These are phyloP conservation scores for Suillus brevipes DNA, from an alignment of 768 basidiomycete species.

Conservation along the genomic window DNA sequence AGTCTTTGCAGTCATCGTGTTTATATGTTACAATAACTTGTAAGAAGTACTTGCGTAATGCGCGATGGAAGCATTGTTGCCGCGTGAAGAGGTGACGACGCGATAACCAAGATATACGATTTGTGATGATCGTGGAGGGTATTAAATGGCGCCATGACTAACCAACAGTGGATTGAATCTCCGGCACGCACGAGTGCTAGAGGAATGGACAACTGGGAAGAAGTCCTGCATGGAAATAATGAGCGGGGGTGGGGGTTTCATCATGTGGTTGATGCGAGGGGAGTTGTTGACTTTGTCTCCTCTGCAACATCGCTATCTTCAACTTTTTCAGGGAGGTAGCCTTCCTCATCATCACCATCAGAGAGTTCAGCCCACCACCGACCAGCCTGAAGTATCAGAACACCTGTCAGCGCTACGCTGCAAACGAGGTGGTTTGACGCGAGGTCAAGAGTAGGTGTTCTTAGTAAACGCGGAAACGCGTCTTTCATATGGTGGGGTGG, in stretches of 20 bases:
- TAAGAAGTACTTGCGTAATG: neutral
- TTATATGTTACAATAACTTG: neutral
- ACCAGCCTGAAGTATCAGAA: conserved; percentile 79
- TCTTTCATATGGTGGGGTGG: conserved; percentile 52
- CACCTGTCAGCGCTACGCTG: conserved; percentile 86
- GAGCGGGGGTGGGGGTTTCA: neutral
- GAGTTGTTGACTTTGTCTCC: conserved; percentile 6
- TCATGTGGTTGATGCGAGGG: neutral
- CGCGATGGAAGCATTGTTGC: neutral
- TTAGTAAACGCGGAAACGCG: conserved; percentile 63
- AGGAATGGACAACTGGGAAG: neutral
- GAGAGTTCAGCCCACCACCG: conserved; percentile 83
- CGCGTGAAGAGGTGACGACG: too few relatives aligned
- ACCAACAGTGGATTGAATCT: neutral
- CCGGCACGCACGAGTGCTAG: neutral
- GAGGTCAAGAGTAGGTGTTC: conserved; percentile 68
- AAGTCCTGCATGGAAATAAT: neutral
- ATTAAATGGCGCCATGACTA: neutral
- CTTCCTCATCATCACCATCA: conserved; percentile 55
- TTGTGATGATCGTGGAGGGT: conserved; percentile 1
- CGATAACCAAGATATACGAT: neutral
- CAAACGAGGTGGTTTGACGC: conserved; percentile 84
- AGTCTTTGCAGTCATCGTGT: neutral
- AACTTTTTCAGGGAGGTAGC: conserved; percentile 31
- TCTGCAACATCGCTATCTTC: conserved; percentile 18